A percentile compares a stretch with the other conserved stretches of the same genome.
Evolutionary conservation across 1,284 basidiomycete genomes (phyloP).

Genomic region (Cryptococcus amylolentus): DNA sequence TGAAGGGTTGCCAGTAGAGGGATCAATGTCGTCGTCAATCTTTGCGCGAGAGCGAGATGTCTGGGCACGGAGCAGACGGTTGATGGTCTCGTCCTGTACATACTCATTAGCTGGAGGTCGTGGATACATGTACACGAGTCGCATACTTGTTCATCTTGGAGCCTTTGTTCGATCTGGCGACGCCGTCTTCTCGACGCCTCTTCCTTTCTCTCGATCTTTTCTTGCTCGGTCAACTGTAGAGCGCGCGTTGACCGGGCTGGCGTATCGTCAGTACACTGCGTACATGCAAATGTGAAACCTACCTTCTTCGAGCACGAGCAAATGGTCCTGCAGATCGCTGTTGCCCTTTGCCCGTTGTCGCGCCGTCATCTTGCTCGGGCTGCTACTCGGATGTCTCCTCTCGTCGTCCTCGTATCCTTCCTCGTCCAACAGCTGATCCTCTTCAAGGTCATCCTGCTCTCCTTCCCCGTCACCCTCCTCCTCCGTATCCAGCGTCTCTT

Average conservation of each 20-base stretch:
- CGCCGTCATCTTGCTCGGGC: conserved; percentile 34
- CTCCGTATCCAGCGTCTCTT: conserved; percentile 10
- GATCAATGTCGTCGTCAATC: conserved; percentile 54
- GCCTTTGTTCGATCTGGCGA: conserved; percentile 80
- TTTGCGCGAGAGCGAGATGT: conserved; percentile 63
- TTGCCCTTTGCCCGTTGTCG: conserved; percentile 32
- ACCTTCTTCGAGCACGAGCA: conserved; percentile 24
- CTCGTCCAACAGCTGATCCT: conserved; percentile 13
- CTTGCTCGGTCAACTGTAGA: conserved; percentile 68
- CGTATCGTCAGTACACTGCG: background rate
- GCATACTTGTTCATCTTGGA: conserved; percentile 82
- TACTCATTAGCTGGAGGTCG: conserved; percentile 2
- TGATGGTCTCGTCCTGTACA: conserved; percentile 68
- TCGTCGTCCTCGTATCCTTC: conserved; percentile 3
- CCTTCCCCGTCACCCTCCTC: conserved; percentile 11
- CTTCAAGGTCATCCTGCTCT: conserved; percentile 11
- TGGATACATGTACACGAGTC: conserved; percentile 11
- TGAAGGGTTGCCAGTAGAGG: conserved; percentile 42
- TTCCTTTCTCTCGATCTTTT: conserved; percentile 73
- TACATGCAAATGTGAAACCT: background rate
- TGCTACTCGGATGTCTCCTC: conserved; percentile 11
- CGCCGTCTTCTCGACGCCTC: conserved; percentile 81
- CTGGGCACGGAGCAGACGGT: conserved; percentile 82
- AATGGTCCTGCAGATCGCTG: conserved; percentile 24
- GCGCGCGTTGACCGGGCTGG: conserved; percentile 58